Evolutionary conservation across 192 early-diverging fungal genomes (phyloP), one percentile per base, ranked within the genome.

Genomic region (Chytriomyces sp.): DNA sequence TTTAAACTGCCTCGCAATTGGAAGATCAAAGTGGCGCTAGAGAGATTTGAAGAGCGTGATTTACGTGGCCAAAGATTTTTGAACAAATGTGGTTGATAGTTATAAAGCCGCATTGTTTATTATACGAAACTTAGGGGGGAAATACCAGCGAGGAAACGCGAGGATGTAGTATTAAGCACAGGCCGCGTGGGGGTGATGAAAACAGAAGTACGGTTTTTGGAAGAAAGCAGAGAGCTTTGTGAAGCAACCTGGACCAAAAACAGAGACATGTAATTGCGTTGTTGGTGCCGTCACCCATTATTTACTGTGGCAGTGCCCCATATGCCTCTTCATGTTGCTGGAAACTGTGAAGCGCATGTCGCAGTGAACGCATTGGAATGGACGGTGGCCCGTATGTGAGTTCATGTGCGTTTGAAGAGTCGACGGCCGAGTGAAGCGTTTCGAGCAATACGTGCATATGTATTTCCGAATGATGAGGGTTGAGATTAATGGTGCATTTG

Each of bases 321-420:
- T 23, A 64, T 83, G 82, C 64, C 82, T 50, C 50, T 77, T 75
- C 72, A 83, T 49, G 66, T 83, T 83, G 63, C 76, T 78, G 26
- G 69, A 49, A 50, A 83, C 82, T 10, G 75, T 74, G 53, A 83
- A 83, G 16, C 61, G 64, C 46, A 76, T 43, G 11, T 69, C 78
- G 48, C 82, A 83, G 11, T 44, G 50, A 10, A 23, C 11, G 63
- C 82, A 83, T 45, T 23, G 8, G 68, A 59, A 78, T 23, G 82
- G 82, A 13, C 72, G 24, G n/a, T 83, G 72, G 5, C 82, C 79
- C 46, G 82, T 83, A 62, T 83, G 82, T 4, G 72, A 61, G 69
- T 83, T 66, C 60, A 80, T 64, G 53, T 83, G 82, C 62, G 82
- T 83, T 23, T 53, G 67, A 13, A 83, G 73, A 5, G 76, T 69